Percentiles rank a stretch among this genome's conserved stretches.
Conservation (phyloP, 345 rosid species). For the Eucalyptus grandis region DNA sequence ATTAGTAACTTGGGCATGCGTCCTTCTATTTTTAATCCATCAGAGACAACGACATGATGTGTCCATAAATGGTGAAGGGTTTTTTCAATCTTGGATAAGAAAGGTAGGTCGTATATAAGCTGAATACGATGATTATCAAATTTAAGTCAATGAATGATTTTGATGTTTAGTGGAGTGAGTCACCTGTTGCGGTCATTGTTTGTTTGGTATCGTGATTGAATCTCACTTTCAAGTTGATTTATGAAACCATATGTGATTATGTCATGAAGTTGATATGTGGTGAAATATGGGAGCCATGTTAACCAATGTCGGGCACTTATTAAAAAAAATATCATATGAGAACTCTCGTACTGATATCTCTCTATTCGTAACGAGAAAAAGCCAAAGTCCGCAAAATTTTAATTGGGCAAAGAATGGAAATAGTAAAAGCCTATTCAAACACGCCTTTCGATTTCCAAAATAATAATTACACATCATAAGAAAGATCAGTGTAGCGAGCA, state of each 20-base stretch:
- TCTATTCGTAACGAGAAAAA: fast-evolving
- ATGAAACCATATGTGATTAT: not conserved
- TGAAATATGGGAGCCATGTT: not conserved
- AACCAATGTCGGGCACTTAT: not conserved
- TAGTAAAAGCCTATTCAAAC: not conserved
- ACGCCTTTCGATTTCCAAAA: not conserved
- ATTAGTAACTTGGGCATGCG: not conserved
- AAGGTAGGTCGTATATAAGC: too few relatives aligned
- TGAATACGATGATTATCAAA: not conserved
- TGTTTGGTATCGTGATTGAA: not conserved
- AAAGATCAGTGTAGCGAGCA: too few relatives aligned
- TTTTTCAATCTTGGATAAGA: not conserved
- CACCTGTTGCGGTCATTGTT: not conserved
- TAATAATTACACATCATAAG: not conserved
- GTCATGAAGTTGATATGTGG: not conserved
- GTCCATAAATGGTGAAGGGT: fast-evolving
- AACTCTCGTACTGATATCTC: fast-evolving
- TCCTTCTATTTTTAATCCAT: too few relatives aligned
- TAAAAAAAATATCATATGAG: not conserved
- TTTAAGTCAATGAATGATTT: fast-evolving
- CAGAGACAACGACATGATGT: fast-evolving
- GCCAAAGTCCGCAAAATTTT: not conserved
- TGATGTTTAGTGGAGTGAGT: not conserved
- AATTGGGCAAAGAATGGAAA: not conserved
- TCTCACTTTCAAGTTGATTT: not conserved